Conservation (phyloP, 116 monocot species). For the Phalaenopsis hybrid region DNA sequence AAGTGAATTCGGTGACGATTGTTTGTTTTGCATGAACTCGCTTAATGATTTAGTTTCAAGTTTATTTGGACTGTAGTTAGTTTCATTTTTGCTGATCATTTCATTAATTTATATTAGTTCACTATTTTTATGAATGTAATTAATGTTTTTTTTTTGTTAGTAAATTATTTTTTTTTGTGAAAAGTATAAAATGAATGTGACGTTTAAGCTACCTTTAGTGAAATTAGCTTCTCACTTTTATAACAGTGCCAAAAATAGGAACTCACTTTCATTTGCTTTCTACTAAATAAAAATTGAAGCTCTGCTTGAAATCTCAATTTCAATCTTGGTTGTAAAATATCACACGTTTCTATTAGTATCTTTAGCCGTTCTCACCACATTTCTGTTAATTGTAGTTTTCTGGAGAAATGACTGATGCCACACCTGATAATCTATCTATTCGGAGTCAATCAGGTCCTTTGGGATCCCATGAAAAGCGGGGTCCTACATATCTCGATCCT, state of each 20-base stretch:
- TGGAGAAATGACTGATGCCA: conserved; percentile 75
- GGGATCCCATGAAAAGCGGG: conserved; percentile 27
- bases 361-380: background rate
- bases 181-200: background rate
- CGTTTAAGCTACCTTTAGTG: background rate
- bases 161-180: background rate
- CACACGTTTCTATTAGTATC: background rate
- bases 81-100: background rate
- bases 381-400: conserved; percentile 44
- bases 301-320: background rate
- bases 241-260: background rate
- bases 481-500: conserved; percentile 44
- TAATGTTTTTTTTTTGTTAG: background rate
- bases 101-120: background rate
- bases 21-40: background rate
- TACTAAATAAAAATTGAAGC: background rate
- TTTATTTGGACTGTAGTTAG: background rate
- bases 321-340: background rate
- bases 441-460: conserved; percentile 44
- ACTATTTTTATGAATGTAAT: background rate
- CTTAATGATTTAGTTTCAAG: background rate
- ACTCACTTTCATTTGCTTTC: background rate
- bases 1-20: background rate
- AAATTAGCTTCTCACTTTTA: background rate
- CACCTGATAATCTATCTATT: conserved; percentile 72